phyloP scores from a whole-genome alignment of 495 filamentous ascomycete genomes.

The Neurospora cerealis region DNA sequence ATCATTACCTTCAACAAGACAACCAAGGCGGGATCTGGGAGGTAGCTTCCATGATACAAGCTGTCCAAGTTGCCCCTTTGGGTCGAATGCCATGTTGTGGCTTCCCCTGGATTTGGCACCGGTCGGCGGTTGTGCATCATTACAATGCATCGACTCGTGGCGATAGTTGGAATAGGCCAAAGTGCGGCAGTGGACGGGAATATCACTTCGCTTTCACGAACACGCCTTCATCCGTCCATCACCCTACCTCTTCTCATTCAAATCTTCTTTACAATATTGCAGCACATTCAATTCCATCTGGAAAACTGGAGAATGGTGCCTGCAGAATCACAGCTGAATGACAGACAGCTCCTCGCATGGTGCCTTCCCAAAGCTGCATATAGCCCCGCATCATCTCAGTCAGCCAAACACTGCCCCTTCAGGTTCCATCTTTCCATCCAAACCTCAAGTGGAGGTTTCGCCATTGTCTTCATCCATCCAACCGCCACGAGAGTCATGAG shows the following conservation, averaged over 20 bases:
- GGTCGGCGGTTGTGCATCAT: too few relatives aligned
- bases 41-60: too few relatives aligned
- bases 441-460: background rate
- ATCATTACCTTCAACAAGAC: background rate
- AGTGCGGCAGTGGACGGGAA: background rate
- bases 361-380: conserved; percentile 6
- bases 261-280: background rate
- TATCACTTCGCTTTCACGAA: background rate
- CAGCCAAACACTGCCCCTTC: background rate
- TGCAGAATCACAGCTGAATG: background rate
- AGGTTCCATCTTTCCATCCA: background rate
- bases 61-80: too few relatives aligned
- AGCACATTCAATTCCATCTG: background rate
- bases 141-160: too few relatives aligned
- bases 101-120: too few relatives aligned
- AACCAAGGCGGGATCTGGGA: background rate
- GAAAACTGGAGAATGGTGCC: background rate
- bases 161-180: background rate
- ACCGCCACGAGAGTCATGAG: background rate
- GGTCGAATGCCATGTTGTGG: too few relatives aligned
- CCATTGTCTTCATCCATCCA: background rate
- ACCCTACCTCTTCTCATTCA: background rate
- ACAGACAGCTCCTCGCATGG: background rate
- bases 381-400: conserved; percentile 7
- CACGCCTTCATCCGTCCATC: background rate